phyloP scores from a whole-genome alignment of 148 eudicot genomes.

The Pharnaceum exiguum region DNA sequence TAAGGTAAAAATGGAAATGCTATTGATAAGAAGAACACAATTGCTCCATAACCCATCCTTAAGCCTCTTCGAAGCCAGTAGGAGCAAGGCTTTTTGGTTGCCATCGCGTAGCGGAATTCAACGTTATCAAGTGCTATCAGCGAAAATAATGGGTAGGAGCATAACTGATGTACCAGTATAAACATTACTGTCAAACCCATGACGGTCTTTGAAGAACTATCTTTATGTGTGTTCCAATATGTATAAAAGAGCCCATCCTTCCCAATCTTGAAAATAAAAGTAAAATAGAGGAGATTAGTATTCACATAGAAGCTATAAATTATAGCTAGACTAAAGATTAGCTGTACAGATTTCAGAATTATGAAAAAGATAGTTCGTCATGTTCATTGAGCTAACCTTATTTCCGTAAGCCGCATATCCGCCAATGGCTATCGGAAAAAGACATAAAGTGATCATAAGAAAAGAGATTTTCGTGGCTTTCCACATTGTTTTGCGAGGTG shows the following conservation, averaged over 20 bases:
- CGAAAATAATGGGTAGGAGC: slow-evolving; percentile 34
- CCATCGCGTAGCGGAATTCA: slow-evolving; percentile 20
- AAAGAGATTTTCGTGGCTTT: slow-evolving; percentile 27
- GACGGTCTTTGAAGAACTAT: slow-evolving; percentile 7
- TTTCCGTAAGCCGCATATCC: slow-evolving; percentile 38
- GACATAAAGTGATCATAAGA: slow-evolving; percentile 19
- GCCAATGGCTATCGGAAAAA: slow-evolving; percentile 23
- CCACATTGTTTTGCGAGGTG: slow-evolving; percentile 31
- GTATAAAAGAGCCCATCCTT: slow-evolving; percentile 26
- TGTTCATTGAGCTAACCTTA: too few relatives aligned
- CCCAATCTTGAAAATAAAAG: slow-evolving; percentile 23
- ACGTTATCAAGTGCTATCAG: slow-evolving; percentile 38
- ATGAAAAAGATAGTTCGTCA: too few relatives aligned
- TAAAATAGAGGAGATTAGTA: too few relatives aligned
- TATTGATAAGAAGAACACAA: slow-evolving; percentile 21
- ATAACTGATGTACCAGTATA: slow-evolving; percentile 23
- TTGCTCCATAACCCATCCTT: slow-evolving; percentile 18
- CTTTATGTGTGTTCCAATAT: slow-evolving; percentile 14
- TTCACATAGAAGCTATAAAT: too few relatives aligned
- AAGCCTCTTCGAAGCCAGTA: slow-evolving; percentile 17
- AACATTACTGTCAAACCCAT: slow-evolving; percentile 19
- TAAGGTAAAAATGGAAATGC: slow-evolving; percentile 34
- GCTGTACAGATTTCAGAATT: too few relatives aligned
- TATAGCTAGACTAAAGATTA: too few relatives aligned
- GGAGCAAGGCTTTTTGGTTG: slow-evolving; percentile 18